These are phyloP conservation scores for Linnemannia zychae DNA, from an alignment of 192 early-diverging fungal genomes.

Conservation along the genomic window DNA sequence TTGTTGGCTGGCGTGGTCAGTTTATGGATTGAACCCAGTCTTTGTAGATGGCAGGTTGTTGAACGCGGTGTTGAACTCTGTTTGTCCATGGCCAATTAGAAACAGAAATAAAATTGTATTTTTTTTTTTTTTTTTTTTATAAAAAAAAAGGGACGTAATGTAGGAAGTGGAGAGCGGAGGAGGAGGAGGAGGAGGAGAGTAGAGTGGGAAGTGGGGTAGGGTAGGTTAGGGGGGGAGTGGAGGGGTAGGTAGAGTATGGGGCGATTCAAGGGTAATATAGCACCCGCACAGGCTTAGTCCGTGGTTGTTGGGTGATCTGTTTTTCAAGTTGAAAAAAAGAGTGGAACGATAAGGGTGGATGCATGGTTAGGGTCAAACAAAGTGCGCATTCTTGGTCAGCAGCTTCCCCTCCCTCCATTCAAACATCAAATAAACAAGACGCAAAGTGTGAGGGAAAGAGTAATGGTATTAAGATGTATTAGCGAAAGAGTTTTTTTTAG, in stretches of 20 bases:
- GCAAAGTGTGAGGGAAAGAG: too few relatives aligned
- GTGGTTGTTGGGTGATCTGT: conserved; percentile 41
- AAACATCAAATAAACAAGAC: too few relatives aligned
- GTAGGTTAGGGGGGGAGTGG: too few relatives aligned
- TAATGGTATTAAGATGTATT: conserved; percentile 21
- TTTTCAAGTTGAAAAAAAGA: background rate
- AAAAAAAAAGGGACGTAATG: background rate
- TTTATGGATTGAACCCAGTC: conserved; percentile 54
- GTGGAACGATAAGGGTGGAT: too few relatives aligned
- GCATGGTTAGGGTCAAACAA: background rate
- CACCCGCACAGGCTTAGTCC: conserved; percentile 10
- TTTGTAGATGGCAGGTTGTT: conserved; percentile 47
- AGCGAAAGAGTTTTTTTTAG: too few relatives aligned
- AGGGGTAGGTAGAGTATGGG: too few relatives aligned
- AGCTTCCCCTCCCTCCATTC: too few relatives aligned
- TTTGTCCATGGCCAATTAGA: conserved; percentile 38
- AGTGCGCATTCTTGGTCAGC: too few relatives aligned
- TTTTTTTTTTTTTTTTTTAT: background rate
- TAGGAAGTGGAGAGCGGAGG: background rate
- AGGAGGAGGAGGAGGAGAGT: too few relatives aligned
- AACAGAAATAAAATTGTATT: background rate
- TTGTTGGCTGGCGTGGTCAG: conserved; percentile 53
- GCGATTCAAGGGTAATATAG: too few relatives aligned
- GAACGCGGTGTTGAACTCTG: conserved; percentile 41
- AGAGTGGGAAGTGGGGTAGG: too few relatives aligned